Percentiles rank a stretch among this genome's conserved stretches.
These are phyloP conservation scores for Cephalotrichum gorgonifer DNA, from an alignment of 2,329 filamentous ascomycete genomes.

Conservation along the genomic window DNA sequence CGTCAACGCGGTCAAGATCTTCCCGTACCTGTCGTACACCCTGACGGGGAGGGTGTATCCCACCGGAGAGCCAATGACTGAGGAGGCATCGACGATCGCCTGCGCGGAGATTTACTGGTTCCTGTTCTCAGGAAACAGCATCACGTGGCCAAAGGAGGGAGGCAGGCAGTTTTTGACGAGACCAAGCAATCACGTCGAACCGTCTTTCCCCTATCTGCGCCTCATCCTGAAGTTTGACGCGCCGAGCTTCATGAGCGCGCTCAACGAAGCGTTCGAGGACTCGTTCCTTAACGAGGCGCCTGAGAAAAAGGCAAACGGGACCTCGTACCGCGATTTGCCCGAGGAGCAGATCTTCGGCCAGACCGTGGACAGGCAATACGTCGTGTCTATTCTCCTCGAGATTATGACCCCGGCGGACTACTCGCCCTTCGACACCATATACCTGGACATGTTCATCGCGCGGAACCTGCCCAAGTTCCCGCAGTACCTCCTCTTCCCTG, in stretches of 20 bases:
- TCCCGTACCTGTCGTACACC: constrained; percentile 86
- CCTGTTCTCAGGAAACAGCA: constrained; percentile 74
- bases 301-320: constrained; percentile 49
- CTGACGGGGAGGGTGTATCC: constrained; percentile 89
- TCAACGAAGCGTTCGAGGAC: constrained; percentile 97
- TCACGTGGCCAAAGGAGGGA: constrained; percentile 62
- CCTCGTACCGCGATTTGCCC: constrained; percentile 36
- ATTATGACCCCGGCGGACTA: constrained; percentile 77
- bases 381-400: constrained; percentile 82
- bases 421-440: constrained; percentile 72
- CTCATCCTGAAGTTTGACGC: constrained; percentile 82
- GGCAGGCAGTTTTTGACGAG: constrained; percentile 51
- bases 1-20: constrained; percentile 77
- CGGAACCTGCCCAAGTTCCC: constrained; percentile 94
- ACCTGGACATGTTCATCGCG: constrained; percentile 97
- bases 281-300: constrained; percentile 76
- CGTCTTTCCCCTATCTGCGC: constrained; percentile 75
- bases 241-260: constrained; percentile 82
- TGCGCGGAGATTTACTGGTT: constrained; percentile 90
- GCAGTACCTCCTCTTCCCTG: constrained; percentile 85
- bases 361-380: constrained; percentile 82
- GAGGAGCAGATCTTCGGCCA: constrained; percentile 58
- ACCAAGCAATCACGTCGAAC: constrained; percentile 46
- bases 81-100: constrained; percentile 61
- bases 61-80: constrained; percentile 64